phyloP scores from a whole-genome alignment of 2,329 filamentous ascomycete genomes.

The Trichoderma polysporum region DNA sequence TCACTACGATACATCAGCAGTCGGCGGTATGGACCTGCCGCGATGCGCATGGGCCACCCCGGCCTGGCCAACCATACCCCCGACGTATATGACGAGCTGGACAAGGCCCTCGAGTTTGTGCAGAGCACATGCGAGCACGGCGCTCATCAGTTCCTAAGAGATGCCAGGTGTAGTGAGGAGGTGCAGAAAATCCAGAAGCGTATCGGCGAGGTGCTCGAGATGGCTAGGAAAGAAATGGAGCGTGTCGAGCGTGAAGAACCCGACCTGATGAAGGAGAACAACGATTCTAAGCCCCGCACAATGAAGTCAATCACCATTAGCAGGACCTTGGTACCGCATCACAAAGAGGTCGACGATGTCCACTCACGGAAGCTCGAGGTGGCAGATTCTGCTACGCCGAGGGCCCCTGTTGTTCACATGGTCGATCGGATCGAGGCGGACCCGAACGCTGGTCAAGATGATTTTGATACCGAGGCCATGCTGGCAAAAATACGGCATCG shows the following conservation, averaged over 20 bases:
- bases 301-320: constrained; percentile 56
- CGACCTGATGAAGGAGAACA: constrained; percentile 40
- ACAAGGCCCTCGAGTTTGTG: constrained; percentile 75
- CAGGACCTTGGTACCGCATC: constrained; percentile 39
- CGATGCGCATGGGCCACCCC: constrained; percentile 29
- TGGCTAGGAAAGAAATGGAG: constrained; percentile 60
- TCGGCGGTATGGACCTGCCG: constrained; percentile 33
- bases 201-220: constrained; percentile 61
- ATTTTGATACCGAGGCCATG: constrained; percentile 41
- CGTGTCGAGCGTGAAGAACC: constrained; percentile 55
- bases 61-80: constrained; percentile 28
- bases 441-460: constrained; percentile 41
- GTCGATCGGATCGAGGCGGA: constrained; percentile 36
- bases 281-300: constrained; percentile 46
- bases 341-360: constrained; percentile 32
- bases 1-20: constrained; percentile 43
- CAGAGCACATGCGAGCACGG: constrained; percentile 82
- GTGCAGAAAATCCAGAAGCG: constrained; percentile 67
- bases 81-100: constrained; percentile 69
- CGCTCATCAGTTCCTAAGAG: constrained; percentile 85
- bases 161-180: constrained; percentile 80
- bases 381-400: constrained; percentile 21
- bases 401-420: constrained; percentile 22
- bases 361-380: constrained; percentile 28
- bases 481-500: constrained; percentile 43